Evolutionary conservation across 495 filamentous ascomycete genomes (phyloP), one percentile per base, ranked within the genome.

Genomic region (Penicillium manginii): DNA sequence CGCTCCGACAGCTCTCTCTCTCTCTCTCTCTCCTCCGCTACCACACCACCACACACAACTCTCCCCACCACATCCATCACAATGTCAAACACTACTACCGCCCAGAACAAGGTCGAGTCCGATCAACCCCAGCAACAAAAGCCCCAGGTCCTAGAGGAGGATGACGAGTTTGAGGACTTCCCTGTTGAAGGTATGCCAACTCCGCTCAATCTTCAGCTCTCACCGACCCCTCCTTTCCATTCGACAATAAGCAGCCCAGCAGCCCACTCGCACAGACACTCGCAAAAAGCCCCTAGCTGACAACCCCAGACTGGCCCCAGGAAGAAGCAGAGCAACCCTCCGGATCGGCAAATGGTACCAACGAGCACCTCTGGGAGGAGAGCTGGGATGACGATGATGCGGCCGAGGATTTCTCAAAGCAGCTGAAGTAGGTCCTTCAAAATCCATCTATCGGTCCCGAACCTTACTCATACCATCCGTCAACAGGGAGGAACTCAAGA

Each of bases 341-440:
- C 53, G 80, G 81, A 52, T 64, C 73, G 29, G 67, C 70, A 32
- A 78, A 75, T 59, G 75, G 72, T 19, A 77, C 78, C 55, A 90
- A 86, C 62, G 86, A 87, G 62, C 91, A 97, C 80, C 77, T 98
- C 57, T 98, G 94, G 94, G 94, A 98, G 79, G 94, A 98, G 83
- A 97, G 92, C 80, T 98, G 94, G 94, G 94, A 98, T 75, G 94
- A 98, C 66, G 94, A 98, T 73, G 94, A 98, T 80, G 92, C 92
- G 55, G 93, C 82, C 64, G 96, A 98, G 72, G 94, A 98, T 65
- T 98, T 98, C 71, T 92, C 92, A 12, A 85, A 89, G 72, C 94
- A 97, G 84, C 77, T 98, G 71, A 96, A 91, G 96, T 98, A 73
- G 63, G 88, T 81, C 23, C 10, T 21, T 32, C 37, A 32, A 26